A percentile compares a stretch with the other conserved stretches of the same genome.
Evolutionary conservation across 139 green algal genomes (phyloP).

Genomic region (Picochlorum costavermella): DNA sequence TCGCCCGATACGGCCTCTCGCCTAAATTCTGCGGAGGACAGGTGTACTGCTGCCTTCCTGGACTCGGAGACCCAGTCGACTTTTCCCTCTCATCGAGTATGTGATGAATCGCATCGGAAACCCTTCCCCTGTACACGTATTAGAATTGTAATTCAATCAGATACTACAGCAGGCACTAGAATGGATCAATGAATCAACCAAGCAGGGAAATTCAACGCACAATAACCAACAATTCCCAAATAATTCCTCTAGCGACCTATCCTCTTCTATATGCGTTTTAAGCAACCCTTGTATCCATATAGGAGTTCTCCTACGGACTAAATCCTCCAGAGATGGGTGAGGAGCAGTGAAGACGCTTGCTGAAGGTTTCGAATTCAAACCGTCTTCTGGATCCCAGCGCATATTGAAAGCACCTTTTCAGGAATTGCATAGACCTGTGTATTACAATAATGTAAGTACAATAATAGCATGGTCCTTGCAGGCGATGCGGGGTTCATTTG

Average conservation of each 20-base stretch:
- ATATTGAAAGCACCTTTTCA: too few species aligned
- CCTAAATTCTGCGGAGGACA: constrained; percentile 1
- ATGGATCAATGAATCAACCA: not conserved
- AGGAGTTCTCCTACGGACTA: not conserved
- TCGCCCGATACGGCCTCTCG: not conserved
- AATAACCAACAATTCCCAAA: constrained; percentile 4
- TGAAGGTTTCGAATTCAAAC: too few species aligned
- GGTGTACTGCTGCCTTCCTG: not conserved
- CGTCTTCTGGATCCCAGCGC: too few species aligned
- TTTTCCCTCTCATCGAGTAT: not conserved
- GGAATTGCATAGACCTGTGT: not conserved
- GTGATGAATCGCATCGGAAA: not conserved
- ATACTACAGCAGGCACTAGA: not conserved
- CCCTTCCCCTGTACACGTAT: not conserved
- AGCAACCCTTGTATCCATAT: not conserved
- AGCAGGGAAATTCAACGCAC: not conserved
- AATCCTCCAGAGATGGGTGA: not conserved
- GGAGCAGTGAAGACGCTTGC: too few species aligned
- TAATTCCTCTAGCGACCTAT: not conserved
- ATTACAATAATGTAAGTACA: constrained; percentile 1
- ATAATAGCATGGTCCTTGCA: not conserved
- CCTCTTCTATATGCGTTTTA: not conserved
- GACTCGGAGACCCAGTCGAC: too few species aligned
- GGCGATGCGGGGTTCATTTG: too few species aligned
- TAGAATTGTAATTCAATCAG: not conserved